Conservation (phyloP, 345 rosid genomes). For the Boechera divaricarpa region DNA sequence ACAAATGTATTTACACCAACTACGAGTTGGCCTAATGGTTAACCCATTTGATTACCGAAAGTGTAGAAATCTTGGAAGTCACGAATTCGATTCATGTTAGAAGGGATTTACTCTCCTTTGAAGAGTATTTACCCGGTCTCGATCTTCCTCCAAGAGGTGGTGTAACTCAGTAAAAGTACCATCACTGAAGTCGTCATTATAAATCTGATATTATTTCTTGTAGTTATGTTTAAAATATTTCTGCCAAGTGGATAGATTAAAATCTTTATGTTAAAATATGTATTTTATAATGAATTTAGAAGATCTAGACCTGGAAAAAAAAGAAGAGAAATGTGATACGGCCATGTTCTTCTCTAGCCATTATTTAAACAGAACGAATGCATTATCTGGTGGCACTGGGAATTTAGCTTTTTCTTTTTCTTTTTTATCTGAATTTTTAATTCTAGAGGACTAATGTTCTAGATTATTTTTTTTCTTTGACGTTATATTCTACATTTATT, state of each 20-base stretch:
- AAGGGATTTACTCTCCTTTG: too few relatives aligned
- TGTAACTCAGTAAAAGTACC: background rate
- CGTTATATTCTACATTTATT: background rate
- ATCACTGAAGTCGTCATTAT: background rate
- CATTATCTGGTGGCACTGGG: slow-evolving; percentile 21
- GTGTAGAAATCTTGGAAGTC: too few relatives aligned
- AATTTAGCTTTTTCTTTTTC: slow-evolving; percentile 26
- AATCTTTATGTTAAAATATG: background rate
- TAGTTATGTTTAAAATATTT: background rate
- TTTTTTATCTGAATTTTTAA: background rate
- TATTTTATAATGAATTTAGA: background rate
- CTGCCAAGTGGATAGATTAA: slow-evolving; percentile 1
- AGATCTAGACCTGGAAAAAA: background rate
- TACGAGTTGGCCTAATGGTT: too few relatives aligned
- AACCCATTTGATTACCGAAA: too few relatives aligned
- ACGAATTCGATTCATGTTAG: too few relatives aligned
- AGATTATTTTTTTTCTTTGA: too few relatives aligned
- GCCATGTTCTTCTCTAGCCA: slow-evolving; percentile 45
- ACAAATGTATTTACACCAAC: too few relatives aligned
- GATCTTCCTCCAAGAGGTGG: background rate
- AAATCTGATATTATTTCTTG: slow-evolving; percentile 1
- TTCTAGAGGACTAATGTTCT: background rate
- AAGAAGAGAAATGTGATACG: background rate
- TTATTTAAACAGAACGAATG: slow-evolving; percentile 43
- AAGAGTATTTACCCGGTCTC: too few relatives aligned